Base-by-base conservation (phyloP, 371 early-diverging fungal species). In the Rhizopus arrhizus region DNA sequence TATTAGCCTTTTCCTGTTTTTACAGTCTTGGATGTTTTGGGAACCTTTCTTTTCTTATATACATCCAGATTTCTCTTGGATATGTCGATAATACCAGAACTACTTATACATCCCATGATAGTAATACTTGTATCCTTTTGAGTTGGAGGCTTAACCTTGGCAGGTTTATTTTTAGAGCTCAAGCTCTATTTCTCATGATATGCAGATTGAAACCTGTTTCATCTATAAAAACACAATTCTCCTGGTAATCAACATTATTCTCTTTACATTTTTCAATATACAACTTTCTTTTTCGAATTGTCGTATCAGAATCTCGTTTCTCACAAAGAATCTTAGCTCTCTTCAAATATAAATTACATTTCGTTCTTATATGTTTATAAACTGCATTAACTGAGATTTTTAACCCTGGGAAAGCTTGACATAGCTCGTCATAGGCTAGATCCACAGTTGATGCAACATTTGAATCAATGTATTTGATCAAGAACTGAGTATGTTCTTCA, bases 191-290 rank as follows among this genome's bases (percentile, higher is more conserved):
- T 51, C 34, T 2, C 35, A 51, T 51, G 51, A 34, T 51, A 28
- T 53, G 40, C 32, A 49, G 49, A 15, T 59, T 59, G 36, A 59
- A 51, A 12, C 47, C 59, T 36, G 65, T 52, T n/a, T 55, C 52
- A 43, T 65, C 56, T 28, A 60, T 59, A 31, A 59, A 59, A 46
- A 59, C 46, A 29, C 47, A 53, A 31, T 42, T 65, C 45, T 1
- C 36, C 11, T 58, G 59, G 43, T 51, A 50, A 50, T 58, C 52
- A 58, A 51, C 5, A 58, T 58, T 29, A 51, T 59, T 59, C 42
- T 59, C 52, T 59, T 59, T 59, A 40, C 50, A 49, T 49, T 58
- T 58, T 45, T 56, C 13, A 58, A 58, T 49, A 58, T 50, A 50
- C 47, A 58, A 38, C 58, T 49, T 58, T 58, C 58, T 49, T 48